Base-by-base conservation (phyloP, 2,329 filamentous ascomycete genomes). In the Chaetomiaceae sp. region DNA sequence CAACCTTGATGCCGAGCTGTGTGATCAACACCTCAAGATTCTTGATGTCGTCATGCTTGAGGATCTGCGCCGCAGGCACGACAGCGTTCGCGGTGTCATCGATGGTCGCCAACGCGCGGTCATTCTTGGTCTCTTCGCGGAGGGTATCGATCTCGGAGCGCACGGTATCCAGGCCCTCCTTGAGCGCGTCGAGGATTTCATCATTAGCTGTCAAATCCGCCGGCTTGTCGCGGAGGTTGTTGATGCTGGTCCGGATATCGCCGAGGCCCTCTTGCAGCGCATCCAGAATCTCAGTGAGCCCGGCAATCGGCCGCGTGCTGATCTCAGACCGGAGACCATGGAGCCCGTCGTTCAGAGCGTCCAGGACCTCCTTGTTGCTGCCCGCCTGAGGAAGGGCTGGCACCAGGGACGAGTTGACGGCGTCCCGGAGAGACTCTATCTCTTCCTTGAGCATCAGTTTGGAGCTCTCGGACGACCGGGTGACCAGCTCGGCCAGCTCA, bases 261-360 rank as follows among this genome's bases (percentile, higher is more conserved):
- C 88, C 84, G 6, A 97, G 79, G 2, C 91, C 91, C 68, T 96
- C 91, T 55, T 95, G 91, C 50, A 97, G 76, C 1, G 91, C 88
- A 65, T 96, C 90, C 1, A 97, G 77, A 11, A 96, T 88, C 65
- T 96, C 91, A 47, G 90, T 88, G 0, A 90, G 92, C 59, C 91
- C 89, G 15, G 79, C 75, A 40, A 81, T 75, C 3, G 80, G 80
- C 14, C 80, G 75, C 7, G 85, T 85, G 59, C 81, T 75, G 46
- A 96, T 80, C 61, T 96, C 91, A 15, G 81, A 77, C 5, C 89
- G 82, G 31, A 96, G 78, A 39, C 80, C 81, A 56, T 88, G 87
- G 34, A 96, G 78, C 2, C 91, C 89, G 40, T 80, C 82, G 27
- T 81, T 83, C 3, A 92, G 73, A 9, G 84, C 82, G 56, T 87